Evolutionary conservation across 23 red algal species (phyloP), one percentile per base, ranked within the genome.

Genomic region (Gracilariopsis chorda): DNA sequence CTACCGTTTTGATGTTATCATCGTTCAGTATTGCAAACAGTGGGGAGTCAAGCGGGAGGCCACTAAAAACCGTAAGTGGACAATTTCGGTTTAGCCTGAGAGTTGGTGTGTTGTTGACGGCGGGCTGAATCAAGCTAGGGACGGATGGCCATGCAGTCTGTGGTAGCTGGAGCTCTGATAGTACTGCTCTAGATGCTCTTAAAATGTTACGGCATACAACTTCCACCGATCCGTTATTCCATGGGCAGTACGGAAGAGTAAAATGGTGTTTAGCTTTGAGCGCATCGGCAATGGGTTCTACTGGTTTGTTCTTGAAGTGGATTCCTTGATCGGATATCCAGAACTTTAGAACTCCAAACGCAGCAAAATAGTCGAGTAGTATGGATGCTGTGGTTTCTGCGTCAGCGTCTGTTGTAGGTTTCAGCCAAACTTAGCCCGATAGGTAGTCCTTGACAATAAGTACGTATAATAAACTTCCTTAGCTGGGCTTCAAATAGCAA

Each of bases 171-270:
- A 75, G 69, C 39, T 75, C 69, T 43, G 69, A 28, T 21, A 19
- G 33, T 10, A 75, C 41, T 8, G 69, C 69, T 19, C 23, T 35
- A 39, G 69, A 10, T 8, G 43, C 25, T 28, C 69, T 27, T 75
- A 75, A 37, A 5, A 75, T 27, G 21, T 35, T 37, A 39, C 43
- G 24, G 32, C 77, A 81, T 10, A 81, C 77, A 8, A 47, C 77
- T 81, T 81, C 77, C 12, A 81, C 77, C 24, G 77, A 57, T 81
- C 77, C 77, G 57, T 81, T 81, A 5, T 21, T 29, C 44, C 77
- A 81, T 7, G 42, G 39, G 42, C 46, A 34, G 77, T 27, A 81
- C 47, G 77, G 77, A 17, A 47, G 52, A 9, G 46, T 57, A 47
- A 81, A 81, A 47, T 52, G 52, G 77, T 81, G 77, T 81, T 81